Evolutionary conservation across 257 asterid species (phyloP), one percentile per base, ranked within the genome.

Genomic region (Solanum boliviense): DNA sequence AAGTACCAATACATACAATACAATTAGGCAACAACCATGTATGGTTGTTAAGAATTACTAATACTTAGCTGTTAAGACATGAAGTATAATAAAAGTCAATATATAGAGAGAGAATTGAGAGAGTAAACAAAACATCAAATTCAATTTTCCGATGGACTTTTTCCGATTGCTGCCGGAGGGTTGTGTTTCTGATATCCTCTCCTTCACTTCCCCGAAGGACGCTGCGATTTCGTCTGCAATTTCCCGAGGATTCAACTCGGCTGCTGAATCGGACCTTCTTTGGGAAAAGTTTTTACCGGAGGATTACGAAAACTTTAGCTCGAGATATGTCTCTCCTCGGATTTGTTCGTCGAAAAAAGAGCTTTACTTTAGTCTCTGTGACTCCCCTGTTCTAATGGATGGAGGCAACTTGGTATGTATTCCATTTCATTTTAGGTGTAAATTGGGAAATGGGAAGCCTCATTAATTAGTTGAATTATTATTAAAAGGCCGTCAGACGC

Each of bases 101-200:
- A 71, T 2, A 31, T 5, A 31, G 12, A 41, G 13, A 41, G 4
- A 38, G 46, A 41, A 41, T 41, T 41, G 48, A 41, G 15, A 12
- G 52, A 5, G 13, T 31, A 7, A 18, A 71, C 39, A 71, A 44
- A 31, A 15, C 75, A 6, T 71, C 23, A 16, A 31, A 71, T 16
- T 71, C n/a, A 15, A 6, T n/a, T n/a, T 78, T 8, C 9, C 3
- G 1, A 41, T 79, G 84, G 65, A 79, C 1, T 44, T 2, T 79
- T 44, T 79, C 15, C 16, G 7, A 0, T 79, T 79, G 27, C 9
- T 93, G 74, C 93, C 94, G 0, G 94, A 91, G 81, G 96, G 84
- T 18, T 92, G 93, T 91, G 84, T 93, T 84, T 87, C 93, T 23
- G 92, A 92, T 9, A 91, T 93, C 23, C 46, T 93, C 23, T 93